Evolutionary conservation across 768 basidiomycete species (phyloP).

Genomic region (Suillus subaureus): DNA sequence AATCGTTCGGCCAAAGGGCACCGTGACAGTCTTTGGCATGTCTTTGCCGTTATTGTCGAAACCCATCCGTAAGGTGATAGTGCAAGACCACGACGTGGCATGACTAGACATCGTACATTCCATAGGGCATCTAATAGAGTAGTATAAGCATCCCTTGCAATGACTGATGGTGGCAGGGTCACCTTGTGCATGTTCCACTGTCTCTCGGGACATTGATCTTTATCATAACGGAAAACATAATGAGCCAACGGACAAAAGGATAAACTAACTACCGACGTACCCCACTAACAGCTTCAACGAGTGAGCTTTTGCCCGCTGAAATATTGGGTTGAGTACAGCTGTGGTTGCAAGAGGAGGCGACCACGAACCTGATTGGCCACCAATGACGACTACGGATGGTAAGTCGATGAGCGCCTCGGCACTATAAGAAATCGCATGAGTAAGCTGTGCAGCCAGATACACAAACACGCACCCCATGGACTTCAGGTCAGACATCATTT

Average conservation of each 20-base stretch:
- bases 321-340: conserved; percentile 30
- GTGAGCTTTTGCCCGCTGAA: conserved; percentile 29
- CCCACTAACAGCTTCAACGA: conserved; percentile 54
- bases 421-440: conserved; percentile 24
- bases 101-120: conserved; percentile 37
- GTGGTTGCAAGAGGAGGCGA: neutral
- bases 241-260: neutral
- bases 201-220: conserved; percentile 48
- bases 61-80: conserved; percentile 46
- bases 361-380: conserved; percentile 51
- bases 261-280: conserved; percentile 28
- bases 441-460: neutral
- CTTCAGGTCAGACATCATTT: conserved; percentile 38
- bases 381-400: conserved; percentile 52
- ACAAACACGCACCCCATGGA: conserved; percentile 33
- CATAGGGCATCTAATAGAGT: conserved; percentile 34
- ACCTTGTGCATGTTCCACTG: conserved; percentile 46
- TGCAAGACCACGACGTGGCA: conserved; percentile 34
- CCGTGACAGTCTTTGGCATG: conserved; percentile 23
- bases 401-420: conserved; percentile 49
- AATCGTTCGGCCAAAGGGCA: conserved; percentile 45
- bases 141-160: neutral
- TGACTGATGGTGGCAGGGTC: neutral
- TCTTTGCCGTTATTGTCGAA: conserved; percentile 34
- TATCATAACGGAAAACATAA: neutral